Conservation (phyloP, 805 yeast species). For the Kuraishia hungarica region DNA sequence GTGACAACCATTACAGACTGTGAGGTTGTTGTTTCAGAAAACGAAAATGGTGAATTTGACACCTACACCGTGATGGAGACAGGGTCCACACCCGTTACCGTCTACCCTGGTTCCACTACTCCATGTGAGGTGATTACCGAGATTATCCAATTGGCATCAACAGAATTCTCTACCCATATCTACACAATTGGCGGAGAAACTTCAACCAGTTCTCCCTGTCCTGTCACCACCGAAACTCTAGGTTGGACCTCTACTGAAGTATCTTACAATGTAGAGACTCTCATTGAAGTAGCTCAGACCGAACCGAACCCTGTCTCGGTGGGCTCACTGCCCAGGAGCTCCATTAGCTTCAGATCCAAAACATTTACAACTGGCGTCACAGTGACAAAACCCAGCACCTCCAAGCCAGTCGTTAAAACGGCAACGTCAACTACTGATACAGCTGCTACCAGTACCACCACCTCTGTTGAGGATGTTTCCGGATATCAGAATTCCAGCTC, state of each 20-base stretch:
- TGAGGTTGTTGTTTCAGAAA: neutral
- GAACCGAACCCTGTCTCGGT: neutral
- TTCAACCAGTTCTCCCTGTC: neutral
- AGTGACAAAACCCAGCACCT: neutral
- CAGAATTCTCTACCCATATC: neutral
- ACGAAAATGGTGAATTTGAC: neutral
- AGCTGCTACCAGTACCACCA: neutral
- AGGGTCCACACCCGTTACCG: neutral
- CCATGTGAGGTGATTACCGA: neutral
- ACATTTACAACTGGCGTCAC: neutral
- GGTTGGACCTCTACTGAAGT: neutral
- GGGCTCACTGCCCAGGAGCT: neutral
- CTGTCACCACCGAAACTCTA: neutral
- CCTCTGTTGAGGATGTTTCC: neutral
- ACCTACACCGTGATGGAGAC: neutral
- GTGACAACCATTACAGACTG: neutral
- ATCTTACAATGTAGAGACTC: neutral
- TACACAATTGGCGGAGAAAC: neutral
- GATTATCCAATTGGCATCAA: neutral
- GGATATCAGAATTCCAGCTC: neutral
- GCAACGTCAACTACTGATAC: neutral
- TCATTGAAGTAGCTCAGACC: neutral
- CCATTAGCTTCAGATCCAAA: neutral
- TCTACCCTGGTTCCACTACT: neutral
- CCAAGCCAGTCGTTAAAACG: neutral